These are phyloP conservation scores for Termitomyces sp. DNA, from an alignment of 1,284 basidiomycete genomes.

Conservation along the genomic window DNA sequence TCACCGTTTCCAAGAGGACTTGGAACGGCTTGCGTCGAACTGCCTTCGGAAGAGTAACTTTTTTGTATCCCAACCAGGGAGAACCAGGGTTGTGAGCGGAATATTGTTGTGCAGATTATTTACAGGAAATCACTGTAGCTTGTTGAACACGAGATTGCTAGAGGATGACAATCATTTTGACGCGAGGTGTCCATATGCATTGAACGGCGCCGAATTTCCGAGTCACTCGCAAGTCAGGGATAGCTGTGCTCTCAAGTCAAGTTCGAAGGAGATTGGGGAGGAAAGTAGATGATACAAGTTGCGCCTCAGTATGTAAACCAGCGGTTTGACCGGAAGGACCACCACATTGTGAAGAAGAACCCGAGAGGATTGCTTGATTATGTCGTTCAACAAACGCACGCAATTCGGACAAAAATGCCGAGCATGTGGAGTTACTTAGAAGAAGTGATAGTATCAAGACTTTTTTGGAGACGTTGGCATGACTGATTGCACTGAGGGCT, in stretches of 20 bases:
- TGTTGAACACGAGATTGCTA: not conserved
- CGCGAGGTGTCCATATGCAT: too few species aligned
- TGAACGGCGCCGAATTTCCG: not conserved
- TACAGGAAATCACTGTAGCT: not conserved
- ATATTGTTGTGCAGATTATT: not conserved
- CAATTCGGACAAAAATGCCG: not conserved
- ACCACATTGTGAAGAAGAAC: not conserved
- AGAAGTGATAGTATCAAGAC: not conserved
- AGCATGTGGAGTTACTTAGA: too few species aligned
- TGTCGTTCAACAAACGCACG: not conserved
- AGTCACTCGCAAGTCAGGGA: not conserved
- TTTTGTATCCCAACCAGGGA: too few species aligned
- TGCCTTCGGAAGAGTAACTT: not conserved
- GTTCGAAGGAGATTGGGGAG: not conserved
- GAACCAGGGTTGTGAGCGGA: too few species aligned
- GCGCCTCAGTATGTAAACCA: slow-evolving; percentile 2
- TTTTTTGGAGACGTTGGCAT: not conserved
- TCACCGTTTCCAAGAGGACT: not conserved
- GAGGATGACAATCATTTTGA: too few species aligned
- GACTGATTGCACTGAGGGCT: too few species aligned
- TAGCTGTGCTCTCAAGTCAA: slow-evolving; percentile 1
- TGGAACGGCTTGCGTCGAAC: not conserved
- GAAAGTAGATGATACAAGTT: slow-evolving; percentile 1
- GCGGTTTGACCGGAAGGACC: slow-evolving; percentile 12
- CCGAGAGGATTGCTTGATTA: not conserved